Evolutionary conservation across 2,329 filamentous ascomycete genomes (phyloP), one percentile per base, ranked within the genome.

Genomic region (Xylogone sp.): DNA sequence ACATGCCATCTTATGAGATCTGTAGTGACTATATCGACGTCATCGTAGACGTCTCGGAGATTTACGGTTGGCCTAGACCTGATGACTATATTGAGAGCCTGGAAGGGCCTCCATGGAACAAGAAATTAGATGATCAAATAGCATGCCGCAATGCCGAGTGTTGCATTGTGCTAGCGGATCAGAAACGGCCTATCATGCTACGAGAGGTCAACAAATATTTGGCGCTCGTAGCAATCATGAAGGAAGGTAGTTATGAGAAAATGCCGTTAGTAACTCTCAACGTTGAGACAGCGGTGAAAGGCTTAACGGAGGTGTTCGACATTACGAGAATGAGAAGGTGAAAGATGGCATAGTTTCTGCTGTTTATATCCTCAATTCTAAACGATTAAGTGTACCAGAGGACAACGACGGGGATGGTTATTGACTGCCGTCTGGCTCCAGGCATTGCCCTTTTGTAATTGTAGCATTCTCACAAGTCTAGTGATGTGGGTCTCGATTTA

Each of bases 1-100:
- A 97, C 65, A 94, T 97, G 79, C 88, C 89, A 42, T 93, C 89
- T 67, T 99, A 99, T 69, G 94, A 97, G 73, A 96, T 97, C 65
- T 99, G 94, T 73, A 96, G 90, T 46, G 94, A 99, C 68, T 97
- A 96, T 68, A 97, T 99, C 61, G 94, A 99, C 68, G 91, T 97
- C 54, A 96, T 99, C 56, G 93, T 97, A 53, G 94, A 99, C 68
- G 88, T 97, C 49, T 94, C 90, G 22, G 93, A 97, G 66, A 87
- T 99, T 39, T 99, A 97, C 66, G 93, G 92, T 44, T 97, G 84
- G 80, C 72, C 76, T 46, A 76, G 83, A 7, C 76, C 77, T 22
- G 72, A 77, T 21, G 72, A 76, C 19, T 81, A 82, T 56, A 75
- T 77, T 21, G 75, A 77, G 47, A 68, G 69, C 20, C 74, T 86